phyloP scores from a whole-genome alignment of 2,329 filamentous ascomycete species.

The Fusarium pininemorale region DNA sequence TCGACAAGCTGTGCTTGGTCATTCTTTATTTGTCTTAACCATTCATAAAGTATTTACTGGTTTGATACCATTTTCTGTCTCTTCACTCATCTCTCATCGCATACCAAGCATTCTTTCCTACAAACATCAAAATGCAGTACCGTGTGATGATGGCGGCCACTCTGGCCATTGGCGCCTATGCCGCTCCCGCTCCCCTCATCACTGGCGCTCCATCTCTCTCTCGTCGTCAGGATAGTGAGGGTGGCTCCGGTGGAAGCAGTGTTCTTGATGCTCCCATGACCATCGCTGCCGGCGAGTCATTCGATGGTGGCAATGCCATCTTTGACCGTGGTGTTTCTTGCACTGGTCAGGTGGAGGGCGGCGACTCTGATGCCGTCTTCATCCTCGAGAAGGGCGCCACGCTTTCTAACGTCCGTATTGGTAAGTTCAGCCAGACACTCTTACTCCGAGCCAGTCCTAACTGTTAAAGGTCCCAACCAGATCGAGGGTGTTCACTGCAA shows the following conservation, averaged over 20 bases:
- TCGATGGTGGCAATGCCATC: slow-evolving; percentile 43
- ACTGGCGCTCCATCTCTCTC: slow-evolving; percentile 31
- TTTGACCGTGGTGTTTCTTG: slow-evolving; percentile 43
- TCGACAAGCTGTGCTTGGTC: slow-evolving; percentile 42
- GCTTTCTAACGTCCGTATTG: slow-evolving; percentile 58
- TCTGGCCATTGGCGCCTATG: slow-evolving; percentile 37
- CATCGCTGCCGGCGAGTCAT: slow-evolving; percentile 40
- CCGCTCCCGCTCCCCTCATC: slow-evolving; percentile 32
- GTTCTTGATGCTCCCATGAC: slow-evolving; percentile 40
- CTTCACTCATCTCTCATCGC: background rate
- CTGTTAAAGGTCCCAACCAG: slow-evolving; percentile 44
- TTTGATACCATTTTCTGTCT: slow-evolving; percentile 31
- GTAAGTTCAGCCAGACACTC: slow-evolving; percentile 14
- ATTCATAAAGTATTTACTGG: slow-evolving; percentile 25
- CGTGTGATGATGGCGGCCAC: slow-evolving; percentile 39
- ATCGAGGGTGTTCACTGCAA: slow-evolving; percentile 56
- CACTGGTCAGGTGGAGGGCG: slow-evolving; percentile 41
- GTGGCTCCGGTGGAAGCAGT: slow-evolving; percentile 15
- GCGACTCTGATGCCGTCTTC: slow-evolving; percentile 54
- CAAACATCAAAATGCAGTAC: slow-evolving; percentile 40
- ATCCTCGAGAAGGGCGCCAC: slow-evolving; percentile 53
- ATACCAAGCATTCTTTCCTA: background rate
- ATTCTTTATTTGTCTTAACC: slow-evolving; percentile 25
- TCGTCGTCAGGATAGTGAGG: slow-evolving; percentile 29
- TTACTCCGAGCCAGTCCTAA: background rate